Percentiles rank a stretch among this genome's conserved stretches.
Conservation (phyloP, 495 filamentous ascomycete genomes). For the Hypoxylon lienhwacheense region DNA sequence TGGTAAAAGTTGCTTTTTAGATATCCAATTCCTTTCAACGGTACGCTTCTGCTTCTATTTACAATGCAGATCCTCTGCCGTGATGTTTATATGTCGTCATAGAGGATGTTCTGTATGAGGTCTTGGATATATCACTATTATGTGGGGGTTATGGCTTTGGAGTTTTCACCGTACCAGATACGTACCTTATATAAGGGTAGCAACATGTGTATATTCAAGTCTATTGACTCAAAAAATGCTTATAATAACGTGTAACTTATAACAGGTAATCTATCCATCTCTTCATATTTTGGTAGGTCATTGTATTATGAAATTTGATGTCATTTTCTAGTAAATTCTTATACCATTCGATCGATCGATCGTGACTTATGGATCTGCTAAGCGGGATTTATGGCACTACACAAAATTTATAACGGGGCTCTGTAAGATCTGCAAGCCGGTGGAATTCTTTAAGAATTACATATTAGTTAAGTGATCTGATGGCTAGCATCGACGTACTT, state of each 20-base stretch:
- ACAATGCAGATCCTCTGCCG: background rate
- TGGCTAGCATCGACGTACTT: no score
- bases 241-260: no score
- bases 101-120: slow-evolving; percentile 16
- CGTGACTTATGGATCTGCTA: slow-evolving; percentile 3
- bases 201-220: no score
- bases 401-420: slow-evolving; percentile 20
- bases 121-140: slow-evolving; percentile 14
- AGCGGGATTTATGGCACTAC: background rate
- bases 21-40: background rate
- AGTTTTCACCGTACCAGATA: background rate
- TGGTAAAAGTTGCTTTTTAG: background rate
- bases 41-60: background rate
- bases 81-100: slow-evolving; percentile 29
- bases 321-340: no score
- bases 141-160: slow-evolving; percentile 5
- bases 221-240: no score
- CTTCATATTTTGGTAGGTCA: no score
- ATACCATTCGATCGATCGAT: slow-evolving; percentile 24
- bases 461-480: background rate
- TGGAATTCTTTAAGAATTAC: background rate
- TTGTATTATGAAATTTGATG: no score
- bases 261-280: no score
- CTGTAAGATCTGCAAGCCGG: background rate
- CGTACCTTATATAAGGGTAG: background rate